Percentiles rank a stretch among this genome's conserved stretches.
phyloP scores from a whole-genome alignment of 495 filamentous ascomycete species.

The Penicillium antarcticum region DNA sequence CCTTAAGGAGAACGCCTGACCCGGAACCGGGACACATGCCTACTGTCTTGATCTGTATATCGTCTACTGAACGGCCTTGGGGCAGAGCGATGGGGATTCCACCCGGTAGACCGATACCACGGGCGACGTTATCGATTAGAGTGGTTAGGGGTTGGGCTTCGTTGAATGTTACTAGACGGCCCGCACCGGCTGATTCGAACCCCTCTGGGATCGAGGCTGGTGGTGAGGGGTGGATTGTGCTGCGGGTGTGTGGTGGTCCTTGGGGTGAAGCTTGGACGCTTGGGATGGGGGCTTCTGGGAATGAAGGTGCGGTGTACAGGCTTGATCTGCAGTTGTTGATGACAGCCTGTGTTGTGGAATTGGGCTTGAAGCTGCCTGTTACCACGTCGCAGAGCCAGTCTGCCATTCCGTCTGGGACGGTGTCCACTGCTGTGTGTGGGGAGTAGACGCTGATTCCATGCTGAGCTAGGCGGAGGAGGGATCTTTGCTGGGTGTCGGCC shows the following conservation, averaged over 20 bases:
- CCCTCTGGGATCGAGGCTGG: slow-evolving; percentile 41
- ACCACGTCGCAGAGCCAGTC: slow-evolving; percentile 94
- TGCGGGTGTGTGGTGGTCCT: slow-evolving; percentile 46
- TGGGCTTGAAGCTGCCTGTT: slow-evolving; percentile 45
- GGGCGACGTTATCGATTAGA: slow-evolving; percentile 60
- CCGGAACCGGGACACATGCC: slow-evolving; percentile 85
- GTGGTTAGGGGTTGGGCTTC: slow-evolving; percentile 54
- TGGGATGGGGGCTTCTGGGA: slow-evolving; percentile 29
- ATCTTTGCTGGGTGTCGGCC: slow-evolving; percentile 79
- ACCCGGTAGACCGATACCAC: slow-evolving; percentile 57
- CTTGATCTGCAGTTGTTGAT: slow-evolving; percentile 20
- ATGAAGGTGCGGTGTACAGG: slow-evolving; percentile 41
- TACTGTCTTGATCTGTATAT: slow-evolving; percentile 55
- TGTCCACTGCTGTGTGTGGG: slow-evolving; percentile 92
- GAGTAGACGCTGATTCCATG: slow-evolving; percentile 93
- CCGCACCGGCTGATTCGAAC: slow-evolving; percentile 71
- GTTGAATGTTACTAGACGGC: slow-evolving; percentile 65
- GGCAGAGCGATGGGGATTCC: slow-evolving; percentile 69
- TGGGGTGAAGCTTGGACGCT: slow-evolving; percentile 32
- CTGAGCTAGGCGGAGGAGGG: slow-evolving; percentile 76
- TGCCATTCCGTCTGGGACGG: slow-evolving; percentile 78
- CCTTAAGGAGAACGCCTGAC: slow-evolving; percentile 64
- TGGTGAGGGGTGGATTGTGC: slow-evolving; percentile 49
- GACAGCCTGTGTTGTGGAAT: slow-evolving; percentile 1
- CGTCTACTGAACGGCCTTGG: slow-evolving; percentile 48